Conservation (phyloP, 257 asterid genomes). For the Prunella vulgaris region DNA sequence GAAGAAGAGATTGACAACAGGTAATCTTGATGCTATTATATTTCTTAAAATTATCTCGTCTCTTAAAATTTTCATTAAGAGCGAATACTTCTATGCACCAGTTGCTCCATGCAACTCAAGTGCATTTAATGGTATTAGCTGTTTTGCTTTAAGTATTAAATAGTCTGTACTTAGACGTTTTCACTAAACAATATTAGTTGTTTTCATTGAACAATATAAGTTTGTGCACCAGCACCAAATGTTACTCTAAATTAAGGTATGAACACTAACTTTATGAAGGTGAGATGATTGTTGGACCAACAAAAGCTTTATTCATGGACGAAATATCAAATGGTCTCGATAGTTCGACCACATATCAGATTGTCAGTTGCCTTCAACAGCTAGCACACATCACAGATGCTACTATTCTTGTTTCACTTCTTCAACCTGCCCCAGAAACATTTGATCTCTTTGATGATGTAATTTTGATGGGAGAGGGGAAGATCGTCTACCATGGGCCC, state of each 20-base stretch:
- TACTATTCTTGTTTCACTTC: constrained; percentile 46
- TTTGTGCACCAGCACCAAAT: no score
- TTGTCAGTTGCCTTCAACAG: constrained; percentile 44
- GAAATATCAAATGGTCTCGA: constrained; percentile 61
- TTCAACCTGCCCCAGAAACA: constrained; percentile 67
- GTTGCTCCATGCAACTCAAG: no score
- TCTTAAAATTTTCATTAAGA: no score
- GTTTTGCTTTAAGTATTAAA: no score
- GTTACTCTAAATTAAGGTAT: neutral
- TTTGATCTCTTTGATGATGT: constrained; percentile 54
- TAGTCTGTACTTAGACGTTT: no score
- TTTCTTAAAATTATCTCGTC: no score
- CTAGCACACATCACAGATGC: constrained; percentile 44
- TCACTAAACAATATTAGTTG: no score
- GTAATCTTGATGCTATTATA: constrained; percentile 25
- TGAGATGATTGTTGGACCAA: constrained; percentile 65
- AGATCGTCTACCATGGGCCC: constrained; percentile 52
- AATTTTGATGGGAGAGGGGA: constrained; percentile 52
- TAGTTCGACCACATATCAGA: constrained; percentile 57
- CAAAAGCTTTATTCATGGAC: constrained; percentile 53
- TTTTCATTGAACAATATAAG: no score
- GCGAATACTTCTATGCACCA: no score
- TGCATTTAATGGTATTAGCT: no score
- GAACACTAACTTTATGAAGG: constrained; percentile 25
- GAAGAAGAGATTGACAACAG: constrained; percentile 58